Evolutionary conservation across 2,329 filamentous ascomycete species (phyloP).

Genomic region (Diaporthe sp.): DNA sequence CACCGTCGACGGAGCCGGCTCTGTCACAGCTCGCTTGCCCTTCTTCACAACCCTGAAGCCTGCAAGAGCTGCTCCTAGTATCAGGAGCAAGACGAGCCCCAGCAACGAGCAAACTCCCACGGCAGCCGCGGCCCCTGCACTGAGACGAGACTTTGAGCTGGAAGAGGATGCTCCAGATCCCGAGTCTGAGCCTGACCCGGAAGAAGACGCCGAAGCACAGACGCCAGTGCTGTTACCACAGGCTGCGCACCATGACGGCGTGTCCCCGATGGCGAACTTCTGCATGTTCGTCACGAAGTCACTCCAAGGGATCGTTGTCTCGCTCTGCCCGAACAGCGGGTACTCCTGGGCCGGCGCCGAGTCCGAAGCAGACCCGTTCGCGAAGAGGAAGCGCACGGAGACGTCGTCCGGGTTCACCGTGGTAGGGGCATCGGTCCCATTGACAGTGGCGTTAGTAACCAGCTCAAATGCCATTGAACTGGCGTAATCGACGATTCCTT

Average conservation of each 20-base stretch:
- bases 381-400: constrained; percentile 72
- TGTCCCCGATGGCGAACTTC: constrained; percentile 76
- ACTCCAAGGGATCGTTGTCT: constrained; percentile 73
- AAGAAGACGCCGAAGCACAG: constrained; percentile 63
- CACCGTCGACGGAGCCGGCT: background rate
- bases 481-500: constrained; percentile 85
- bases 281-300: constrained; percentile 75
- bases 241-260: constrained; percentile 77
- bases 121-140: constrained; percentile 32
- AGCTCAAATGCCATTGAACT: constrained; percentile 85
- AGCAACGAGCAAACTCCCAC: constrained; percentile 36
- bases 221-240: constrained; percentile 80
- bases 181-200: constrained; percentile 46
- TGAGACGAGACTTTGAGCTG: constrained; percentile 31
- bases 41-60: constrained; percentile 37
- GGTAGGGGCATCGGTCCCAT: constrained; percentile 52
- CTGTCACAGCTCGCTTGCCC: constrained; percentile 4
- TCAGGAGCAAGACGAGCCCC: constrained; percentile 32
- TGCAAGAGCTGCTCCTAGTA: constrained; percentile 30
- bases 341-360: constrained; percentile 65
- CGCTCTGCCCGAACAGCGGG: constrained; percentile 71
- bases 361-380: constrained; percentile 67
- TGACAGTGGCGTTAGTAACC: constrained; percentile 66
- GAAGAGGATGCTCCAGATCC: constrained; percentile 26
- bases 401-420: constrained; percentile 56